Conservation (phyloP, 2,329 filamentous ascomycete genomes). For the Colletotrichum incanum region DNA sequence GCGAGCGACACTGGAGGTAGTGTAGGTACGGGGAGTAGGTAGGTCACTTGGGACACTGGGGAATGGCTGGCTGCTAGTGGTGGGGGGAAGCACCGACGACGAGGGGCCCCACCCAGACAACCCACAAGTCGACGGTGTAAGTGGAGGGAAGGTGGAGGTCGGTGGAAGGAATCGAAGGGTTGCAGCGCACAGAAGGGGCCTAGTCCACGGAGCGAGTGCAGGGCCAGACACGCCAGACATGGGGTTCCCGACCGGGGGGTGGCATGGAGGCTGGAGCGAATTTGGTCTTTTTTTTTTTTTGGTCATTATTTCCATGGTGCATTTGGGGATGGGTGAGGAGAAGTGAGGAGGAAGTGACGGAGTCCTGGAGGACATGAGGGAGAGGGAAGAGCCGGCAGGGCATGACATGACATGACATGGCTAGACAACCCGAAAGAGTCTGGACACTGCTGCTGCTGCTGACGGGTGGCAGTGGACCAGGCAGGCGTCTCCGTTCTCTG, state of each 20-base stretch:
- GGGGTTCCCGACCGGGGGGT: constrained; percentile 39
- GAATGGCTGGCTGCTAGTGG: constrained; percentile 21
- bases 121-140: constrained; percentile 37
- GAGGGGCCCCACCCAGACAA: constrained; percentile 29
- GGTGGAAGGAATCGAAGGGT: constrained; percentile 43
- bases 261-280: constrained; percentile 24
- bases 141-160: constrained; percentile 38
- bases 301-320: background rate
- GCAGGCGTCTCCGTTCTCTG: background rate
- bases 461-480: too few relatives aligned
- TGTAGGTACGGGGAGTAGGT: constrained; percentile 20
- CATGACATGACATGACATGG: background rate
- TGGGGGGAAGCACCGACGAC: constrained; percentile 17
- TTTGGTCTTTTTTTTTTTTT: background rate
- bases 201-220: constrained; percentile 41
- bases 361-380: background rate
- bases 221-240: constrained; percentile 40
- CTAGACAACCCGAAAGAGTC: background rate
- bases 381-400: background rate
- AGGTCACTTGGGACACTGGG: constrained; percentile 22
- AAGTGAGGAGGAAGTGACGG: background rate
- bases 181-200: constrained; percentile 42
- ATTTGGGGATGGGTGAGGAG: background rate
- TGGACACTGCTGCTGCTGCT: background rate
- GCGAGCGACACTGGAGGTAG: background rate